Percentiles rank a stretch among this genome's conserved stretches.
These are phyloP conservation scores for Primulina huaijiensis DNA, from an alignment of 257 asterid genomes.

Conservation along the genomic window DNA sequence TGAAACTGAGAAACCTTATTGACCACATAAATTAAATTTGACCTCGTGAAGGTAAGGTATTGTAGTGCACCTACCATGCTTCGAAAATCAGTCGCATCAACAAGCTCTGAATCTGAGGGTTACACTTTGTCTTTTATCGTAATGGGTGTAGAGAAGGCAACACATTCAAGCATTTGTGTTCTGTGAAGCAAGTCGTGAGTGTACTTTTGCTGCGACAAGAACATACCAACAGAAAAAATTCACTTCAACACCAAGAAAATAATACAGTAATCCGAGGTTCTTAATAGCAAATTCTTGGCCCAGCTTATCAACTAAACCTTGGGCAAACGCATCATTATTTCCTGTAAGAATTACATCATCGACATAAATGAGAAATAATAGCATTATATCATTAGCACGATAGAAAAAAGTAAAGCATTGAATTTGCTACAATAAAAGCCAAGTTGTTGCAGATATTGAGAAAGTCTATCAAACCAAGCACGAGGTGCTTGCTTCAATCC, in stretches of 20 bases:
- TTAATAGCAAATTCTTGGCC: not conserved
- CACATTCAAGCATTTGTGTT: not conserved
- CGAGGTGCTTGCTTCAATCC: constrained; percentile 1
- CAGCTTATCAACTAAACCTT: not conserved
- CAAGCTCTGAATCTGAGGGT: not conserved
- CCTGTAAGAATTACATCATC: not conserved
- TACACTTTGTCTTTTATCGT: not conserved
- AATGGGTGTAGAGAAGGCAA: not conserved
- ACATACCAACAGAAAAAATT: not conserved
- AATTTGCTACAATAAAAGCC: not conserved
- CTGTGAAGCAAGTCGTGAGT: not conserved
- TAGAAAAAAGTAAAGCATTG: not conserved
- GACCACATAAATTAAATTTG: too few species aligned
- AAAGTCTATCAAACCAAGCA: not conserved
- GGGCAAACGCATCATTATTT: not conserved
- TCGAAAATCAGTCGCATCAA: not conserved
- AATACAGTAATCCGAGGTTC: not conserved
- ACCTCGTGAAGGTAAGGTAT: not conserved
- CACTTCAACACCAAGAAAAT: not conserved
- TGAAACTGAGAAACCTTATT: too few species aligned
- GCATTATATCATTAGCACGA: not conserved
- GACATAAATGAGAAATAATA: not conserved
- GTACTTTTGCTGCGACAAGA: not conserved
- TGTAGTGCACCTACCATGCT: not conserved
- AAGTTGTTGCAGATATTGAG: not conserved